Evolutionary conservation across 2,329 filamentous ascomycete genomes (phyloP).

Genomic region (Phaeosphaeria sp.): DNA sequence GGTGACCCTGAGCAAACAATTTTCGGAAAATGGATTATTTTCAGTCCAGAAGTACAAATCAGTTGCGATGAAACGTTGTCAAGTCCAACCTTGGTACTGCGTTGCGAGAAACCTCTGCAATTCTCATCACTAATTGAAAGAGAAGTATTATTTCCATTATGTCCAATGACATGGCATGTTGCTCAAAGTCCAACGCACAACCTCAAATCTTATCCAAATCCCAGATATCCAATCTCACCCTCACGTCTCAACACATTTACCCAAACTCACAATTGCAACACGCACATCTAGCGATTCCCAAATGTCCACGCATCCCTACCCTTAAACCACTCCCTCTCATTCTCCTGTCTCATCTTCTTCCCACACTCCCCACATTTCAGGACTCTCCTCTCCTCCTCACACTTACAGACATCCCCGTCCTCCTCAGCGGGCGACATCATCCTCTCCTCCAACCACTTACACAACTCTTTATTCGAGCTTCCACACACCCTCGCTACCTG

Average conservation of each 20-base stretch:
- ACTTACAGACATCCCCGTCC: slow-evolving; percentile 23
- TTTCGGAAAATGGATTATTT: no score
- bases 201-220: no score
- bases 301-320: slow-evolving; percentile 27
- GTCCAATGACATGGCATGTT: no score
- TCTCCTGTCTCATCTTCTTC: slow-evolving; percentile 15
- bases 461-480: slow-evolving; percentile 51
- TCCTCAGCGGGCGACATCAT: slow-evolving; percentile 50
- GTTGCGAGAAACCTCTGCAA: no score
- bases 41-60: no score
- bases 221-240: no score
- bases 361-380: slow-evolving; percentile 35
- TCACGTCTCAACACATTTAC: not conserved
- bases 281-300: slow-evolving; percentile 20
- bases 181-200: not conserved
- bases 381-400: slow-evolving; percentile 39
- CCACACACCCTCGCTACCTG: slow-evolving; percentile 52
- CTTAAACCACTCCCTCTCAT: slow-evolving; percentile 18
- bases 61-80: no score
- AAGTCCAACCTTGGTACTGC: no score
- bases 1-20: no score
- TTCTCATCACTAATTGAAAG: no score
- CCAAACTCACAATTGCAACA: not conserved
- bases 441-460: slow-evolving; percentile 53
- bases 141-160: no score